Base-by-base conservation (phyloP, 495 filamentous ascomycete species). In the Aspergillus leporis region DNA sequence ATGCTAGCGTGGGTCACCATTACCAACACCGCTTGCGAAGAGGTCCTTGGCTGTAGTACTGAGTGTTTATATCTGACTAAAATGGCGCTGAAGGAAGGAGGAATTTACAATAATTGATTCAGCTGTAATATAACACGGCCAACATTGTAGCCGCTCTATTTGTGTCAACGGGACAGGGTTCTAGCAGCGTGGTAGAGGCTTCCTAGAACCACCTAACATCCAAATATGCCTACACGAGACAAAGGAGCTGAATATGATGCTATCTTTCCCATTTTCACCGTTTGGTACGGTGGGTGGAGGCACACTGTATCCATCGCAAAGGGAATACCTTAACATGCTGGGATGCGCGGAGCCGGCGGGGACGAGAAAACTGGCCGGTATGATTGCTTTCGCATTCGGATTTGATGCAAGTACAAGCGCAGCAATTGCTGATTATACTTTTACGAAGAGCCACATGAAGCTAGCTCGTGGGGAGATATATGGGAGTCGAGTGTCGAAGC, bases 111-210 rank as follows among this genome's bases (percentile, higher is more conserved):
- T 23, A 58, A 58, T 0, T 49, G 54, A 12, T 34, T 57, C 16
- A 54, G 62, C 10, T 48, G 43, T 18, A 64, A 51, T 30, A 48
- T 61, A 54, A 64, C 32, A 34, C 40, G 5, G 58, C 48, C 25
- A 64, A 64, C 47, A 36, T 61, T 10, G 13, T 64, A 5, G 54
- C 62, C 3, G 62, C 58, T 22, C 48, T 60, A 16, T 64, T 64
- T 34, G 50, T 64, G 16, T 54, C 62, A 1, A 55, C 53, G 19
- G 62, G 62, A n/a, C 62, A 64, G 25, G 62, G 61, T 40, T 49
- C 58, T 3, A 58, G 48, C 0, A 47, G 54, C 19, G 25, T 61
- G 12, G 45, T 41, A 6, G 62, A 64, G 32, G 51, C 58, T 19
- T 56, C 53, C 32, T 64, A 58, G 62, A 51, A 49, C 22, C 62